phyloP scores from a whole-genome alignment of 768 basidiomycete genomes.

The Leccinum pellstonianum region DNA sequence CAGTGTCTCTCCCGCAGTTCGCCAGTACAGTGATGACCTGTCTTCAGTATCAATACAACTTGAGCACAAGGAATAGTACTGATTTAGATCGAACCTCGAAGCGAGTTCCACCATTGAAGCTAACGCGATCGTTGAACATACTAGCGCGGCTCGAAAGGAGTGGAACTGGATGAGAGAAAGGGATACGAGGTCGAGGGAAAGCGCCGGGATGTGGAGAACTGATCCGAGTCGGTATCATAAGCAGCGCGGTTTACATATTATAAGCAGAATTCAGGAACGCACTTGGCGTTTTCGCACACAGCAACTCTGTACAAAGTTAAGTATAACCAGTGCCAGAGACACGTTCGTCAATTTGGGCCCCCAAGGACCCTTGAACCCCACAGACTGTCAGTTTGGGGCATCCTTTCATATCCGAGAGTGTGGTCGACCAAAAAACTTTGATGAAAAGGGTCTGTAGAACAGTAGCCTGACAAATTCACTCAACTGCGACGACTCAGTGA shows the following conservation, averaged over 20 bases:
- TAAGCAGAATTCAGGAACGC: conserved; percentile 19
- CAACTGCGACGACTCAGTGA: too few species aligned
- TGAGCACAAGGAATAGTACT: neutral
- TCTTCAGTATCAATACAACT: conserved; percentile 2
- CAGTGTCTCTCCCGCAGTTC: conserved; percentile 32
- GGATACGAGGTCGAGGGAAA: conserved; percentile 1
- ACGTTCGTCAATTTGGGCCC: conserved; percentile 18
- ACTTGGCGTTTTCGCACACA: conserved; percentile 11
- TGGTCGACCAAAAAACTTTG: neutral
- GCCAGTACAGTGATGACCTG: conserved; percentile 35
- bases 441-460: neutral
- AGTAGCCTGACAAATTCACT: neutral
- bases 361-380: conserved; percentile 1
- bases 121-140: conserved; percentile 28
- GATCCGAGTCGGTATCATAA: conserved; percentile 11
- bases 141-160: neutral
- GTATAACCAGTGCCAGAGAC: conserved; percentile 2
- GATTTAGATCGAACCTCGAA: conserved; percentile 21
- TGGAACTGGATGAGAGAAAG: neutral
- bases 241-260: conserved; percentile 1
- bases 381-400: neutral
- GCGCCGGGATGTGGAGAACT: conserved; percentile 3
- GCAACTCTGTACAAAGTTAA: conserved; percentile 11
- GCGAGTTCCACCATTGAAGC: conserved; percentile 31
- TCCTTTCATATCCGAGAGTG: neutral